phyloP scores from a whole-genome alignment of 2,329 filamentous ascomycete genomes.

The Hypoxylon sp. region DNA sequence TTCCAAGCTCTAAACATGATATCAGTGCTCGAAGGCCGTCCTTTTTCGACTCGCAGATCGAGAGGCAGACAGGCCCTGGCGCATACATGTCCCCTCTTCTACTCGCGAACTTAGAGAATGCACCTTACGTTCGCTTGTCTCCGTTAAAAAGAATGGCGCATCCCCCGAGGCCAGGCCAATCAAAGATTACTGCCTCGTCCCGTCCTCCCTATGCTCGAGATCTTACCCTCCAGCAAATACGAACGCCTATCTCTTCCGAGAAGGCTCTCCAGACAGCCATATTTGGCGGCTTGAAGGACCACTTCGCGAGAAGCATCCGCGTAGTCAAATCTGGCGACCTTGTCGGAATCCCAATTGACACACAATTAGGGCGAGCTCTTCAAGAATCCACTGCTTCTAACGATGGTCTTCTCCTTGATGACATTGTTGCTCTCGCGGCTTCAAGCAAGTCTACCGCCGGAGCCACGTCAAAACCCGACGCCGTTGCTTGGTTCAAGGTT shows the following conservation, averaged over 20 bases:
- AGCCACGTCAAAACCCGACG: conserved; percentile 61
- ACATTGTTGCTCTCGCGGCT: conserved; percentile 71
- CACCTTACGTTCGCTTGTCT: conserved; percentile 84
- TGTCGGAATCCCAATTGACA: conserved; percentile 90
- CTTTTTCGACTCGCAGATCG: conserved; percentile 78
- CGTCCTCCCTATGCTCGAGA: conserved; percentile 76
- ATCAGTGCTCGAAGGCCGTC: conserved; percentile 67
- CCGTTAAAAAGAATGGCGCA: conserved; percentile 71
- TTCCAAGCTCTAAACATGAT: conserved; percentile 68
- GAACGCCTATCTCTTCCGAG: conserved; percentile 90
- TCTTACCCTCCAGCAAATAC: conserved; percentile 88
- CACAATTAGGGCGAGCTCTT: conserved; percentile 83
- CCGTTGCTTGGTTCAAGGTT: conserved; percentile 93
- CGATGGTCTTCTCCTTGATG: conserved; percentile 78
- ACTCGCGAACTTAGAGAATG: conserved; percentile 85
- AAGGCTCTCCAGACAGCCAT: conserved; percentile 87
- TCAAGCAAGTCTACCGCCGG: conserved; percentile 56
- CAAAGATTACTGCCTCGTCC: conserved; percentile 68
- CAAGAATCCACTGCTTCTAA: conserved; percentile 76
- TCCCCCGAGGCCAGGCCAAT: conserved; percentile 66
- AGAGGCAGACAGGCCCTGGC: conserved; percentile 69
- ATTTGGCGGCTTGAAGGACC: conserved; percentile 86
- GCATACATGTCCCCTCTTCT: conserved; percentile 89
- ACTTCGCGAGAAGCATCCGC: conserved; percentile 87
- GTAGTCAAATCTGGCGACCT: conserved; percentile 90